phyloP scores from a whole-genome alignment of 108 stramenopile species.

The Nitzschia sp. region DNA sequence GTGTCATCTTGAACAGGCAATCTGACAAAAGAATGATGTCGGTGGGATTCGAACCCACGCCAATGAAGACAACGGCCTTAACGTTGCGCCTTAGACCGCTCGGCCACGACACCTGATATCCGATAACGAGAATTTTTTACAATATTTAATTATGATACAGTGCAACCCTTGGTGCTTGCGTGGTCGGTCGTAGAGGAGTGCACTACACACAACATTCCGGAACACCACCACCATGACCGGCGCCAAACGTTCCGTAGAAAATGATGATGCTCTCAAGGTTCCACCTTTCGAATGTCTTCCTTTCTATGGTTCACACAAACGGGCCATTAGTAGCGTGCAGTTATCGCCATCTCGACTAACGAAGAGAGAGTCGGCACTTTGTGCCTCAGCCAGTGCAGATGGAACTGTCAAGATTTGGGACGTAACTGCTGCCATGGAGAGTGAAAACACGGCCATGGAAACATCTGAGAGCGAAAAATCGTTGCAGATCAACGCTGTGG shows the following conservation, averaged over 20 bases:
- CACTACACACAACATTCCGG: background rate
- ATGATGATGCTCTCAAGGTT: slow-evolving; percentile 5
- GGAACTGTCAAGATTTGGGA: slow-evolving; percentile 79
- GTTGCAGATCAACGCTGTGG: slow-evolving; percentile 20
- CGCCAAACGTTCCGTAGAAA: background rate
- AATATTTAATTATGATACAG: too few species aligned
- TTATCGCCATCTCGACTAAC: slow-evolving; percentile 60
- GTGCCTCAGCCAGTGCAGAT: slow-evolving; percentile 77
- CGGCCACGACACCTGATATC: slow-evolving; percentile 42
- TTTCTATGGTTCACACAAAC: slow-evolving; percentile 79
- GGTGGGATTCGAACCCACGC: slow-evolving; percentile 84
- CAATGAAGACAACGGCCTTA: slow-evolving; percentile 91
- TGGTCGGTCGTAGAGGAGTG: background rate
- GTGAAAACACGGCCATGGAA: background rate
- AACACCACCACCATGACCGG: background rate
- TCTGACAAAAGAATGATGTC: slow-evolving; percentile 39
- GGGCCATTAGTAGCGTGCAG: slow-evolving; percentile 70
- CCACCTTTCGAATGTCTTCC: slow-evolving; percentile 55
- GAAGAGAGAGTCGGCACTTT: slow-evolving; percentile 39
- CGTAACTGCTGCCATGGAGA: slow-evolving; percentile 18
- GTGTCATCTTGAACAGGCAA: too few species aligned
- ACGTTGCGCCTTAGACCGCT: slow-evolving; percentile 93
- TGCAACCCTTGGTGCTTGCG: background rate
- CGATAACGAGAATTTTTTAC: too few species aligned
- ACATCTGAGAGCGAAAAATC: background rate